phyloP scores from a whole-genome alignment of 768 basidiomycete species.

The Gyrodon lividus region DNA sequence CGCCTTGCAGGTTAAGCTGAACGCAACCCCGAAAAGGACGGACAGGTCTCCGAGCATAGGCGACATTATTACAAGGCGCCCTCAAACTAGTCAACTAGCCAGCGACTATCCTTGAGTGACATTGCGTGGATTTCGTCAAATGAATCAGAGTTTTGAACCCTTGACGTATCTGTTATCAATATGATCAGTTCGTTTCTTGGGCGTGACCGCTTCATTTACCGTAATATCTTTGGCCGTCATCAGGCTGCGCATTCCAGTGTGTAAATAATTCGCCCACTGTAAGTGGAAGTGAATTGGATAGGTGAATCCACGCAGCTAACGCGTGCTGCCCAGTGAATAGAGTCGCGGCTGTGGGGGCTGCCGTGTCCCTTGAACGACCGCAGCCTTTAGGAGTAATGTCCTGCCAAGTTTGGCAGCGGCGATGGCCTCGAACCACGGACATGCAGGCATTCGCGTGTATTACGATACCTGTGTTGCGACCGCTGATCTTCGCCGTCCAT shows the following conservation, averaged over 20 bases:
- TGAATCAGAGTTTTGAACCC: neutral
- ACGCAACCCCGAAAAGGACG: neutral
- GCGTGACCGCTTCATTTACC: neutral
- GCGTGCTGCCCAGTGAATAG: slow-evolving; percentile 1
- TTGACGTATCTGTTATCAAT: neutral
- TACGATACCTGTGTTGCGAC: neutral
- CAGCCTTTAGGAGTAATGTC: slow-evolving; percentile 16
- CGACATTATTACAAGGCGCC: no score
- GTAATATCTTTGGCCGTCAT: neutral
- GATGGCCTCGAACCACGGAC: slow-evolving; percentile 1
- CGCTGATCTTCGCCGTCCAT: slow-evolving; percentile 8
- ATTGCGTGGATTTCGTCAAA: neutral
- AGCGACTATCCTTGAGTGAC: no score
- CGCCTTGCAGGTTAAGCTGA: neutral
- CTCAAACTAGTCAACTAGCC: no score
- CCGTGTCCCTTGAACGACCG: slow-evolving; percentile 5
- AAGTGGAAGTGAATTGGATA: neutral
- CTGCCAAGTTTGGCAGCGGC: slow-evolving; percentile 1
- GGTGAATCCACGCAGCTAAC: slow-evolving; percentile 5
- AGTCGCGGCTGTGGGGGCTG: slow-evolving; percentile 5
- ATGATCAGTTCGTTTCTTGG: neutral
- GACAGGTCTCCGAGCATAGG: no score
- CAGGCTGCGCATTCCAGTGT: neutral
- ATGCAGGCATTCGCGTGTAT: slow-evolving; percentile 25
- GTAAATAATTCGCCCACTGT: neutral